Evolutionary conservation across 164 flowering plant species (phyloP).

Genomic region (Vitis rupestris): DNA sequence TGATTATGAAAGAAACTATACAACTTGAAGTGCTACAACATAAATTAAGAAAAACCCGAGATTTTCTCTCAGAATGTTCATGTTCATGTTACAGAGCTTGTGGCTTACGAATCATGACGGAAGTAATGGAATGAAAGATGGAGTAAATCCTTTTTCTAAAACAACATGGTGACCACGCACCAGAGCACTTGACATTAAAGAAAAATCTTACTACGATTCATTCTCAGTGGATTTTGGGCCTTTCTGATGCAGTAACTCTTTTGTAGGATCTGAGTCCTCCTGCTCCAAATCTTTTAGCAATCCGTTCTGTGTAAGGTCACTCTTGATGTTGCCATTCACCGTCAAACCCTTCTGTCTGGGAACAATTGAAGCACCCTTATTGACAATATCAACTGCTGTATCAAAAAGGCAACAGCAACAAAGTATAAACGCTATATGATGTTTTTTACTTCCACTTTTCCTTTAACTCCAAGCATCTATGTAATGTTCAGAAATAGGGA

Average conservation of each 20-base stretch:
- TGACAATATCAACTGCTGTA: constrained; percentile 26
- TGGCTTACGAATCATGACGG: too few species aligned
- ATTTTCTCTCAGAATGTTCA: too few species aligned
- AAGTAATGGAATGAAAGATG: too few species aligned
- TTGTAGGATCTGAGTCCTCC: constrained; percentile 18
- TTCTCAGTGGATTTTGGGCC: constrained; percentile 4
- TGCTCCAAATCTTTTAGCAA: constrained; percentile 22
- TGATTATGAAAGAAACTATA: too few species aligned
- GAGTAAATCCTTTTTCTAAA: too few species aligned
- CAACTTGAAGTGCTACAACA: too few species aligned
- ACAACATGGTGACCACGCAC: background rate
- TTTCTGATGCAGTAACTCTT: constrained; percentile 8
- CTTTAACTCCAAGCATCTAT: too few species aligned
- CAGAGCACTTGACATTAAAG: background rate
- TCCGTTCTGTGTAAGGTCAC: constrained; percentile 18
- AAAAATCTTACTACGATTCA: constrained; percentile 2
- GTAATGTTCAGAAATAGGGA: too few species aligned
- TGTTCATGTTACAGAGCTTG: too few species aligned
- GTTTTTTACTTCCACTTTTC: background rate
- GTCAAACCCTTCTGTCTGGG: constrained; percentile 24
- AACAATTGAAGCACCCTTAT: constrained; percentile 20
- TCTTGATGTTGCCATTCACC: constrained; percentile 14
- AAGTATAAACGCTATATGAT: constrained; percentile 1
- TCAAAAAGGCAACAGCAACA: constrained; percentile 10
- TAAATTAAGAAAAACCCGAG: too few species aligned